Conservation (phyloP, 768 basidiomycete genomes). For the Mycena epipterygia region DNA sequence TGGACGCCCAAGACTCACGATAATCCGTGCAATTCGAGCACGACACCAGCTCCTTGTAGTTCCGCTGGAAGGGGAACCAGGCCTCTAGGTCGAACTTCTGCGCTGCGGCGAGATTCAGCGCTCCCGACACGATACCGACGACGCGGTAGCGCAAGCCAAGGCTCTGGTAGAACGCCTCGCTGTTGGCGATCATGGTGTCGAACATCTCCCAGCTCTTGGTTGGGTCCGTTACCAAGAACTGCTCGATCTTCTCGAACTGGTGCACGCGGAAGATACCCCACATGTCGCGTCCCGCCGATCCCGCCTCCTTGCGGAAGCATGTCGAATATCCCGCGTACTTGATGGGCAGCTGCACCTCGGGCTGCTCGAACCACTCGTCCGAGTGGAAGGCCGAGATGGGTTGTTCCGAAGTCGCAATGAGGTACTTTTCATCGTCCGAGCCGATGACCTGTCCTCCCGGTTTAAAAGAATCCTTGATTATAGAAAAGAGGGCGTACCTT, state of each 20-base stretch:
- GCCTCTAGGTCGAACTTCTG: slow-evolving; percentile 99
- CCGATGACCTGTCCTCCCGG: slow-evolving; percentile 76
- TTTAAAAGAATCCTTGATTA: neutral
- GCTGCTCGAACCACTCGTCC: slow-evolving; percentile 98
- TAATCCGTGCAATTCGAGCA: slow-evolving; percentile 99
- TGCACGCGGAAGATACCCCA: slow-evolving; percentile 99
- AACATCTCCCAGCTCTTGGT: slow-evolving; percentile 96
- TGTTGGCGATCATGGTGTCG: slow-evolving; percentile 89
- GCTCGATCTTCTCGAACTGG: slow-evolving; percentile 99
- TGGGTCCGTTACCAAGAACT: slow-evolving; percentile 96
- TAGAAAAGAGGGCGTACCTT: slow-evolving; percentile 66
- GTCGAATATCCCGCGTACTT: slow-evolving; percentile 92
- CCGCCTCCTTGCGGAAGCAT: slow-evolving; percentile 99
- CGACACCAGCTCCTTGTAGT: slow-evolving; percentile 97
- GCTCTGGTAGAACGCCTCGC: slow-evolving; percentile 97
- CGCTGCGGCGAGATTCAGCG: slow-evolving; percentile 95
- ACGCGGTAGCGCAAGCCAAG: slow-evolving; percentile 93
- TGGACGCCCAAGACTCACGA: slow-evolving; percentile 70
- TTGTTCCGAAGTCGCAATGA: slow-evolving; percentile 99
- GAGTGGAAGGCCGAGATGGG: slow-evolving; percentile 96
- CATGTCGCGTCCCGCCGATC: slow-evolving; percentile 96
- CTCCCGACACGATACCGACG: slow-evolving; percentile 95
- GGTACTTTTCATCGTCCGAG: slow-evolving; percentile 95
- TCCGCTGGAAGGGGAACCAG: slow-evolving; percentile 98
- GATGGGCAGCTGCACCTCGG: slow-evolving; percentile 92